Percentiles rank a stretch among this genome's conserved stretches.
These are phyloP conservation scores for Tuctoria greenei DNA, from an alignment of 176 grass and related monocot genomes.

Conservation along the genomic window DNA sequence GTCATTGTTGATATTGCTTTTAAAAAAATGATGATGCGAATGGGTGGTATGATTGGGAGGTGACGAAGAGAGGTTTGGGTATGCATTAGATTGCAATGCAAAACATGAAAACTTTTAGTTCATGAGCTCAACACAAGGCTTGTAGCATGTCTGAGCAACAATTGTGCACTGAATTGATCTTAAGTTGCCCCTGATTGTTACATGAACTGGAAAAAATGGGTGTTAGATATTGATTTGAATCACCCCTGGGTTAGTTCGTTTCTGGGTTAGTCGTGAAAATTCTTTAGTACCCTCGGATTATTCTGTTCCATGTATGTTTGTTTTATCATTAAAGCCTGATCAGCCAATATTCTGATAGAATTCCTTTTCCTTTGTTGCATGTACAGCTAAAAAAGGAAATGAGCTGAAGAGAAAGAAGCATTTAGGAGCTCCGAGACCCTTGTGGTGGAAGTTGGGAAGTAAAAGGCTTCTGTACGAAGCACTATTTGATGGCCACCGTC, in stretches of 20 bases:
- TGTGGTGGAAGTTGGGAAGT: slow-evolving; percentile 96
- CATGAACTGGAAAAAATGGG: not conserved
- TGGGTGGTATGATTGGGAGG: slow-evolving; percentile 3
- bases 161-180: slow-evolving; percentile 9
- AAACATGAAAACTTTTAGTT: not conserved
- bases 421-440: slow-evolving; percentile 42
- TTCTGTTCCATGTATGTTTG: not conserved
- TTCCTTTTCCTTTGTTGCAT: not conserved
- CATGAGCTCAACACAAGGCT: not conserved
- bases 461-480: slow-evolving; percentile 78
- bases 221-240: slow-evolving; percentile 6
- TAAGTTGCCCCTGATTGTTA: not conserved
- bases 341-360: not conserved
- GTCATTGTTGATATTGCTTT: too few species aligned
- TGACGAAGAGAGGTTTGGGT: not conserved
- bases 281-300: slow-evolving; percentile 3
- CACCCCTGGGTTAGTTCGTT: not conserved
- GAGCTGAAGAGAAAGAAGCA: slow-evolving; percentile 56
- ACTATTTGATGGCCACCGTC: slow-evolving; percentile 40
- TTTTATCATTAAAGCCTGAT: not conserved
- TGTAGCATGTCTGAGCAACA: not conserved
- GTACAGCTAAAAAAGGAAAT: slow-evolving; percentile 37
- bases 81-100: slow-evolving; percentile 16
- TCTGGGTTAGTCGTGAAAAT: slow-evolving; percentile 1
- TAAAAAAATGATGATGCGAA: slow-evolving; percentile 8